These are phyloP conservation scores for Aspergillus latus DNA, from an alignment of 2,329 filamentous ascomycete species.

Conservation along the genomic window DNA sequence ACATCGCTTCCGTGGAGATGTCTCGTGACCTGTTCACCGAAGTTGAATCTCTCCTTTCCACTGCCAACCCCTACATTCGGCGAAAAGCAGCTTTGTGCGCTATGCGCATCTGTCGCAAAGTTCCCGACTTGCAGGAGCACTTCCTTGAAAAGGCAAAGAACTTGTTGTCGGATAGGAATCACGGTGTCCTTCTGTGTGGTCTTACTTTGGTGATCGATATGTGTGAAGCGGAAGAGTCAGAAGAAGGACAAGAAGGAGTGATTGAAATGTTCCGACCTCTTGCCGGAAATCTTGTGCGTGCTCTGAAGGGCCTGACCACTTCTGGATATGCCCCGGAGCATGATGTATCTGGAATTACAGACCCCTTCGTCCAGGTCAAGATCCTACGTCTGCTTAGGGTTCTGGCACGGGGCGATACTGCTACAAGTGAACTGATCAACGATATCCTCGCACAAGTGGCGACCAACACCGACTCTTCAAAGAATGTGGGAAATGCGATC, in stretches of 20 bases:
- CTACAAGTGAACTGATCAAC: constrained; percentile 96
- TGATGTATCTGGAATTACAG: constrained; percentile 95
- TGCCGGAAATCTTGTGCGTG: constrained; percentile 81
- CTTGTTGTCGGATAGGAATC: constrained; percentile 87
- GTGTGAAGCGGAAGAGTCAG: constrained; percentile 91
- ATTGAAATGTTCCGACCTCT: constrained; percentile 88
- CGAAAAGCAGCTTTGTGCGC: constrained; percentile 97
- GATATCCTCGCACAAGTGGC: constrained; percentile 97
- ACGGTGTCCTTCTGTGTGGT: constrained; percentile 90
- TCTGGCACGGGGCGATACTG: constrained; percentile 77
- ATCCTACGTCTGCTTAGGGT: constrained; percentile 83
- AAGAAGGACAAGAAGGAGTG: constrained; percentile 84
- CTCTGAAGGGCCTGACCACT: constrained; percentile 85
- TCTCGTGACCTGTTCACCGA: constrained; percentile 94
- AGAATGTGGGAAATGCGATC: constrained; percentile 98
- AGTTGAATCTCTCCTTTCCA: constrained; percentile 87
- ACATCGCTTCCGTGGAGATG: constrained; percentile 98
- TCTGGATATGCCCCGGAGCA: constrained; percentile 97
- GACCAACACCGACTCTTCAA: constrained; percentile 95
- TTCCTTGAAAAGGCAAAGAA: constrained; percentile 92
- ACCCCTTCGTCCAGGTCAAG: constrained; percentile 97
- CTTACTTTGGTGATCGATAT: constrained; percentile 87
- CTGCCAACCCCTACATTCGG: constrained; percentile 96
- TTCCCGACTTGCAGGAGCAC: constrained; percentile 94
- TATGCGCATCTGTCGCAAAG: constrained; percentile 98